Evolutionary conservation across 2,329 filamentous ascomycete species (phyloP), one percentile per base, ranked within the genome.

Genomic region (Fusarium sacchari): DNA sequence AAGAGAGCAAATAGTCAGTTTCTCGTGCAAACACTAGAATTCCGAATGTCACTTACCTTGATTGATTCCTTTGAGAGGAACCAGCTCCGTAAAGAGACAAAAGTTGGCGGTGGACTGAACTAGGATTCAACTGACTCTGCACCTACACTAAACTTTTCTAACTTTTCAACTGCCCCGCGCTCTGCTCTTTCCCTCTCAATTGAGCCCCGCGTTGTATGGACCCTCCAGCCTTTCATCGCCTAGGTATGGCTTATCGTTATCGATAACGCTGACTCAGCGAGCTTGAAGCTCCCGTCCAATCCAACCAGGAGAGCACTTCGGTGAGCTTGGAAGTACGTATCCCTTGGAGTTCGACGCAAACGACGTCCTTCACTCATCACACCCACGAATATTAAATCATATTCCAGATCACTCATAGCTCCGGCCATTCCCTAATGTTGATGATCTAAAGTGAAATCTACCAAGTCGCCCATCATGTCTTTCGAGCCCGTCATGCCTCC

Each of bases 401-500:
- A 34, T 26, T 34, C 34, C 17, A 22, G 24, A 13, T 44, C 26
- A 34, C 32, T 52, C 17, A 30, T 28, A 24, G 18, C 22, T 46
- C 20, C 22, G 17, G 13, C 30, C 12, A 22, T 17, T 62, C 40
- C 34, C 46, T 53, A n/a, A 58, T 15, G 46, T 26, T 22, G 37
- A 22, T 30, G 44, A 46, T 42, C 30, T 18, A 32, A 28, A 28
- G 36, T 36, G 17, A 20, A 56, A 11, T n/a, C n/a, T 20, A 40
- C 14, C 26, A 44, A 59, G 28, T 43, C 39, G 55, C 56, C 71
- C 63, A 76, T 50, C 64, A 94, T 94, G 93, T 94, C 93, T 60
- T 93, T 94, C 84, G 92, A 95, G 74, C 84, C 90, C 49, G 88
- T 91, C 50, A 86, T 91, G 78, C 91, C 91, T 5, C 90, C 91